These are phyloP conservation scores for Cystoderma amianthinum DNA, from an alignment of 768 basidiomycete species.

Conservation along the genomic window DNA sequence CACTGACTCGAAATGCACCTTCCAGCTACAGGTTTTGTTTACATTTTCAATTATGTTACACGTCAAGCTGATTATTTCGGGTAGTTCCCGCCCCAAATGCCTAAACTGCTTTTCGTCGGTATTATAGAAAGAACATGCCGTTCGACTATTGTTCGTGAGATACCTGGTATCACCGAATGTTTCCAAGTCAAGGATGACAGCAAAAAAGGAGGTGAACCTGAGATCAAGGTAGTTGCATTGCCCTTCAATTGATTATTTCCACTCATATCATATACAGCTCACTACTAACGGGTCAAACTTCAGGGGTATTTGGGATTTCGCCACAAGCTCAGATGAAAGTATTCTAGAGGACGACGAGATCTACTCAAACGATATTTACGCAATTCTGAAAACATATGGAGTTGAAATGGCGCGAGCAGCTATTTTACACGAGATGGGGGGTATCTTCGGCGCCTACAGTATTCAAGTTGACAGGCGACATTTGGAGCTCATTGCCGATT, in stretches of 20 bases:
- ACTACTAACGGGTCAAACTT: conserved; percentile 94
- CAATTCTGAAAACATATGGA: conserved; percentile 86
- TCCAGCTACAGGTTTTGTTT: conserved; percentile 70
- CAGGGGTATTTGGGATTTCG: conserved; percentile 79
- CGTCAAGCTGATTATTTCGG: conserved; percentile 4
- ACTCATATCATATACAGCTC: conserved; percentile 35
- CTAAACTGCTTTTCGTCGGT: conserved; percentile 90
- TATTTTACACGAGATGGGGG: conserved; percentile 86
- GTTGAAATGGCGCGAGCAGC: conserved; percentile 93
- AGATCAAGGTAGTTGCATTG: conserved; percentile 35
- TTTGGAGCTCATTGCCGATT: conserved; percentile 95
- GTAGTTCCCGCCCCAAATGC: conserved; percentile 85
- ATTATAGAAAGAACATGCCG: conserved; percentile 86
- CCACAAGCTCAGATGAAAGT: conserved; percentile 40
- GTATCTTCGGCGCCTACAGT: conserved; percentile 91
- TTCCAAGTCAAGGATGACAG: conserved; percentile 64
- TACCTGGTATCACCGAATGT: conserved; percentile 83
- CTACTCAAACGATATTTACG: conserved; percentile 93
- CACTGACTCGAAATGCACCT: conserved; percentile 56
- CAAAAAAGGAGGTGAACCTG: conserved; percentile 40
- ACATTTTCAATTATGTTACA: conserved; percentile 3
- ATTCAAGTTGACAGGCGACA: conserved; percentile 94
- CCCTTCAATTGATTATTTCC: not conserved
- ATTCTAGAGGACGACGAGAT: conserved; percentile 75
- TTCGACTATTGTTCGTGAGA: conserved; percentile 82